Base-by-base conservation (phyloP, 768 basidiomycete species). In the Mycena albidolilacea region DNA sequence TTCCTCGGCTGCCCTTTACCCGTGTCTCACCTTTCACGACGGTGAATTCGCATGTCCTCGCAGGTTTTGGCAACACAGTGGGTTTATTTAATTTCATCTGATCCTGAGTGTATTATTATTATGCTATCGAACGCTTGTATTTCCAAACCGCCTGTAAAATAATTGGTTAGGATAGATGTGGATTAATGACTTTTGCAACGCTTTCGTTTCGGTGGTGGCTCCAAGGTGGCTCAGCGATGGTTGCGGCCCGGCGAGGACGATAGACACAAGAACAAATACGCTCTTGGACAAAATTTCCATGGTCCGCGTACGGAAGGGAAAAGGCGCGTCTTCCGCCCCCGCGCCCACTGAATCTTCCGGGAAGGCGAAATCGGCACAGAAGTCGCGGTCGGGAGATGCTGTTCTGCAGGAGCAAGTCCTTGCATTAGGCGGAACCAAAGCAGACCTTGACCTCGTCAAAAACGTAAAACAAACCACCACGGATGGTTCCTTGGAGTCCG, bases 21-120 rank as follows among this genome's bases (percentile, higher is more conserved):
- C 87, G 92, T 23, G 90, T 93, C 11, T 88, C 90, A 3, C 88
- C 92, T 39, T 85, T 93, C 71, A 77, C 90, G 37, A 83, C 86
- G 63, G 80, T 85, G 23, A 80, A 87, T 41, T 85, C 87, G 17
- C 83, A 87, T 77, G 90, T 86, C 71, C 78, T 94, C 11, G 92
- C 91, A 72, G 93, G 94, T 17, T 94, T 95, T 78, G 94, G 94
- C 52, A 95, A 95, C 80, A 94, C 93, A 5, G 83, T 92, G 69
- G 92, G 92, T 41, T 77, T 92, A 37, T 88, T 93, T 76, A 82
- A 82, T 73, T 86, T 87, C 61, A 58, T 67, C 37, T 59, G 64
- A 23, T 17, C 71, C 30, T 72, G 57, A 68, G 37, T 68, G 71
- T 72, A 67, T 67, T 61, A 59, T 41, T 41, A 61, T 61, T 43